These are phyloP conservation scores for Salix dunnii DNA, from an alignment of 345 rosid species.

Conservation along the genomic window DNA sequence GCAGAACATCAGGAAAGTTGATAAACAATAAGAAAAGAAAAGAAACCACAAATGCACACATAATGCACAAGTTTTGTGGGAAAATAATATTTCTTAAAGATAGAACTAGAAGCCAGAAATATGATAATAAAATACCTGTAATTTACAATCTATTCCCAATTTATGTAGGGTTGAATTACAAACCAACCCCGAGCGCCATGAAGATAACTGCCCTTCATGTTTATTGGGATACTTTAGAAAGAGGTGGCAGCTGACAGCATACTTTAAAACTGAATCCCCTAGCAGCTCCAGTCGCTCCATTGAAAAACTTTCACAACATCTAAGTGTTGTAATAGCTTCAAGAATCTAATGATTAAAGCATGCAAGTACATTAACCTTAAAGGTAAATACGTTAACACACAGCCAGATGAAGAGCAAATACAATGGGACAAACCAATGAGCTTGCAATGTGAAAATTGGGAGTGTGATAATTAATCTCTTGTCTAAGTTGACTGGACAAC, in stretches of 20 bases:
- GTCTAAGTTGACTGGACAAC: slow-evolving; percentile 89
- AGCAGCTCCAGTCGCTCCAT: slow-evolving; percentile 95
- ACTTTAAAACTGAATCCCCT: slow-evolving; percentile 92
- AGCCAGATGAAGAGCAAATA: background rate
- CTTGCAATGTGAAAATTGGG: slow-evolving; percentile 49
- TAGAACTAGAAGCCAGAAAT: background rate
- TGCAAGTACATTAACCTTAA: background rate
- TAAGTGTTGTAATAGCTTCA: slow-evolving; percentile 71
- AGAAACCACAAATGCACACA: background rate
- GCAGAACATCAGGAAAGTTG: background rate
- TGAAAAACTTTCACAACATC: slow-evolving; percentile 73
- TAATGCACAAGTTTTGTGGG: background rate
- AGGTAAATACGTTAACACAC: slow-evolving; percentile 4
- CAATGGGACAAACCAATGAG: slow-evolving; percentile 49
- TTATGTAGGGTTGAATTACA: slow-evolving; percentile 65
- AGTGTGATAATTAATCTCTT: slow-evolving; percentile 51
- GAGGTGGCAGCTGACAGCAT: slow-evolving; percentile 66
- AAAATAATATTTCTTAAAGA: background rate
- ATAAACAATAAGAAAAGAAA: background rate
- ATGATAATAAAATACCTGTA: slow-evolving; percentile 52
- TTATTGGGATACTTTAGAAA: slow-evolving; percentile 61
- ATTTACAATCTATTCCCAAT: slow-evolving; percentile 50
- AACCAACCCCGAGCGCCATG: slow-evolving; percentile 39
- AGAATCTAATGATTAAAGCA: slow-evolving; percentile 48
- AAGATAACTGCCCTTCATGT: slow-evolving; percentile 68